Conservation (phyloP, 495 filamentous ascomycete genomes). For the Hyaloscypha finlandica region DNA sequence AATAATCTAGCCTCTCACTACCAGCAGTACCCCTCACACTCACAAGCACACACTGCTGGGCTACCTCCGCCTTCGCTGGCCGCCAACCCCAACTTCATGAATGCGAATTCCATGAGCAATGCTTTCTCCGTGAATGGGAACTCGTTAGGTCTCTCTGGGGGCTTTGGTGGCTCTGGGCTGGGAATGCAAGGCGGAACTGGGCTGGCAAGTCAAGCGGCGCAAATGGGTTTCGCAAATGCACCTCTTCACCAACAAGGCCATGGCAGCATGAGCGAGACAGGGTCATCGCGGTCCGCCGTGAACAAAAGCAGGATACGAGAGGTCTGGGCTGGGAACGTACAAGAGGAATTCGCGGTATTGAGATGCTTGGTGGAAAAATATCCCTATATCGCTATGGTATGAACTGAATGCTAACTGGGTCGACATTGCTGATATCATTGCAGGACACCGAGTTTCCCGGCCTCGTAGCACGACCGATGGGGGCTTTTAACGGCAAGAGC, state of each 20-base stretch:
- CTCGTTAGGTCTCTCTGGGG: conserved; percentile 59
- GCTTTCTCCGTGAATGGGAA: conserved; percentile 63
- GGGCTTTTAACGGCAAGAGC: conserved; percentile 87
- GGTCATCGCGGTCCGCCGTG: conserved; percentile 36
- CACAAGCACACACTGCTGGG: conserved; percentile 54
- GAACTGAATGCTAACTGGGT: conserved; percentile 25
- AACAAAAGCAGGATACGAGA: conserved; percentile 82
- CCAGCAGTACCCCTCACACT: conserved; percentile 52
- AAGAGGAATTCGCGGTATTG: conserved; percentile 83
- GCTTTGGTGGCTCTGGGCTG: conserved; percentile 54
- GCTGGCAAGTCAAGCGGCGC: conserved; percentile 84
- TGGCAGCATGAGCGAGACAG: conserved; percentile 43
- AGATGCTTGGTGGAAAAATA: conserved; percentile 83
- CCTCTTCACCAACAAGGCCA: conserved; percentile 65
- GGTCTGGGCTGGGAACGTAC: conserved; percentile 89
- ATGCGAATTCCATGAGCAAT: conserved; percentile 66
- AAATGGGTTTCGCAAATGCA: conserved; percentile 81
- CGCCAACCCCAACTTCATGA: conserved; percentile 61
- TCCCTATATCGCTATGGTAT: conserved; percentile 95
- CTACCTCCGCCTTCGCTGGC: conserved; percentile 62
- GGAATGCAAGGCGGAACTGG: conserved; percentile 72
- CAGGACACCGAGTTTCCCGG: conserved; percentile 98
- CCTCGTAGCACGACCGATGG: conserved; percentile 93
- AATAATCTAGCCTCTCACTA: conserved; percentile 41
- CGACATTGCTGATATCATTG: conserved; percentile 16